Conservation (phyloP, 139 green algal genomes). For the Choricystis sp. region DNA sequence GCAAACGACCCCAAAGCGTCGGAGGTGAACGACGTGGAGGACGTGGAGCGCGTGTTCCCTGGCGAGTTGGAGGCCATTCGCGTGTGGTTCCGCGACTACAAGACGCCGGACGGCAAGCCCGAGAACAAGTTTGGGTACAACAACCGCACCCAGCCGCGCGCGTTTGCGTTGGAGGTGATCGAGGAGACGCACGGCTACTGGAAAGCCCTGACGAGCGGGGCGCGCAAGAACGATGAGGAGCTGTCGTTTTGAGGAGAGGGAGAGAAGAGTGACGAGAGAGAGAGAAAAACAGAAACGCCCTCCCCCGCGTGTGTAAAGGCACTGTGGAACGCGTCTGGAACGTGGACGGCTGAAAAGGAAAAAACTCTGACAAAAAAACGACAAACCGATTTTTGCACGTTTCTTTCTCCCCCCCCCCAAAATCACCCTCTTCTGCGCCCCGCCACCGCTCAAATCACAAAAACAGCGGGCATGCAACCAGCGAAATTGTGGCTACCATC, state of each 20-base stretch:
- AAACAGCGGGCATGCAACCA: slow-evolving; percentile 37
- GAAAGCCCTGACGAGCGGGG: slow-evolving; percentile 20
- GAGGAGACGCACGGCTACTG: slow-evolving; percentile 38
- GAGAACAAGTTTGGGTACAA: slow-evolving; percentile 87
- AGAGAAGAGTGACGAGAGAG: too few species aligned
- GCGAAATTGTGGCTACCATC: slow-evolving; percentile 45
- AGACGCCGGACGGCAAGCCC: slow-evolving; percentile 95
- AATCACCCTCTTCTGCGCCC: too few species aligned
- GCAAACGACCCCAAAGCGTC: slow-evolving; percentile 80
- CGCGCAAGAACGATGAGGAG: slow-evolving; percentile 19
- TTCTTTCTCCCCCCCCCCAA: too few species aligned
- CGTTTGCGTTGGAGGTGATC: slow-evolving; percentile 21
- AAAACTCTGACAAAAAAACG: too few species aligned
- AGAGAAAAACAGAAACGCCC: too few species aligned
- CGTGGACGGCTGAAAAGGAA: too few species aligned
- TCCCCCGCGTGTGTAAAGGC: too few species aligned
- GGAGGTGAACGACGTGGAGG: slow-evolving; percentile 81
- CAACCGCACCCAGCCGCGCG: slow-evolving; percentile 33
- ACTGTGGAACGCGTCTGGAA: too few species aligned
- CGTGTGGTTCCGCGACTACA: slow-evolving; percentile 98
- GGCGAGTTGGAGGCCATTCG: slow-evolving; percentile 84
- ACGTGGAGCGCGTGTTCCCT: slow-evolving; percentile 90
- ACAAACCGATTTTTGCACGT: too few species aligned
- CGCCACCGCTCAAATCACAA: too few species aligned
- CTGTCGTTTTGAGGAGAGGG: too few species aligned